phyloP scores from a whole-genome alignment of 2,329 filamentous ascomycete genomes.

The Penicillium sp. region DNA sequence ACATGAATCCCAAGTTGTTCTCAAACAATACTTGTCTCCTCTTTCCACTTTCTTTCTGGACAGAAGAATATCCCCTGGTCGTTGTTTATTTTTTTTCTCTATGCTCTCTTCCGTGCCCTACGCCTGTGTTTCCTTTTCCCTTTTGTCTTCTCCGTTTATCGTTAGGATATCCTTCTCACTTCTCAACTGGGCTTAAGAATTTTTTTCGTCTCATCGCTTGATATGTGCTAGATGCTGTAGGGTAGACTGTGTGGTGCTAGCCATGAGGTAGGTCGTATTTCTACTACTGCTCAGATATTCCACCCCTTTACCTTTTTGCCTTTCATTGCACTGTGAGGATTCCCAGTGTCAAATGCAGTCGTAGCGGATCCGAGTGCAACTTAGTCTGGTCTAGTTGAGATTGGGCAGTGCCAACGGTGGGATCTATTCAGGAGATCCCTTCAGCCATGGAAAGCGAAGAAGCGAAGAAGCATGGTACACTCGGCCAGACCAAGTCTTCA shows the following conservation, averaged over 20 bases:
- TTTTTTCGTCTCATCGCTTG: not conserved
- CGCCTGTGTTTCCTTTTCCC: slow-evolving; percentile 10
- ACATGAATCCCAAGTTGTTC: not conserved
- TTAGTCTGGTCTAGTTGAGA: too few species aligned
- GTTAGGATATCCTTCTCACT: slow-evolving; percentile 32
- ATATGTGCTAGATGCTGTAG: slow-evolving; percentile 2
- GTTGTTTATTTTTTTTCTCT: not conserved
- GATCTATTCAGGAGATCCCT: too few species aligned
- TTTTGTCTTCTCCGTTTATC: slow-evolving; percentile 19
- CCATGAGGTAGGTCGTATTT: not conserved
- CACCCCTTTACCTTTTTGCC: too few species aligned
- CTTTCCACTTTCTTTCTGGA: not conserved
- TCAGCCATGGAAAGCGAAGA: too few species aligned
- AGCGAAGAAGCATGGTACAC: too few species aligned
- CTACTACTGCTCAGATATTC: not conserved
- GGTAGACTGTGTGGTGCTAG: not conserved
- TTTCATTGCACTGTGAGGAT: too few species aligned
- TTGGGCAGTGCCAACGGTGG: too few species aligned
- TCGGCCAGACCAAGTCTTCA: too few species aligned
- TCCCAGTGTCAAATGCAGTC: too few species aligned
- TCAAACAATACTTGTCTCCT: not conserved
- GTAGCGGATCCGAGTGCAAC: too few species aligned
- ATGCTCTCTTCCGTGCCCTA: slow-evolving; percentile 1
- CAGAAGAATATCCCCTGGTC: not conserved
- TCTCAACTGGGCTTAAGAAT: slow-evolving; percentile 16